These are phyloP conservation scores for Stipa capillata DNA, from an alignment of 176 grass and related monocot species.

Conservation along the genomic window DNA sequence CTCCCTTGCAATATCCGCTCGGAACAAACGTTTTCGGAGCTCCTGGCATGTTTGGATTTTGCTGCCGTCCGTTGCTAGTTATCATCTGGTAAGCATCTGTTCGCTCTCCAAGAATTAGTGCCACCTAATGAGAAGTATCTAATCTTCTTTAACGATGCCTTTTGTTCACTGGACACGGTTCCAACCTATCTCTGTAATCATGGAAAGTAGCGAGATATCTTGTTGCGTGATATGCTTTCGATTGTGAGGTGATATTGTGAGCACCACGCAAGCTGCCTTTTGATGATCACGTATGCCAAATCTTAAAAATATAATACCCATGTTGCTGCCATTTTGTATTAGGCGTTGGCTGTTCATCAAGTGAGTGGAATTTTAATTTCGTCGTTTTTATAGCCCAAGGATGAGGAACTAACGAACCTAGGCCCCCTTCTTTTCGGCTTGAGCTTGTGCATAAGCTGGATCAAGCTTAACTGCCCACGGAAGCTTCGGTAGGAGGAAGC, in stretches of 20 bases:
- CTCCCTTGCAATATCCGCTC: neutral
- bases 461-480: too few relatives aligned
- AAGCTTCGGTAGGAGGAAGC: too few relatives aligned
- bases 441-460: too few relatives aligned
- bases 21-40: neutral
- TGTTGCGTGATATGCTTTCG: neutral
- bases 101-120: neutral
- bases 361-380: too few relatives aligned
- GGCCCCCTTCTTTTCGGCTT: too few relatives aligned
- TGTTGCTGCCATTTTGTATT: neutral
- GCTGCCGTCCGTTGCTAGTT: neutral
- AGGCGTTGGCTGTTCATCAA: too few relatives aligned
- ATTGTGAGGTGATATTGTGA: neutral
- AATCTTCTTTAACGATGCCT: neutral
- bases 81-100: neutral
- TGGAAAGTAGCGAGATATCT: neutral
- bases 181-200: neutral
- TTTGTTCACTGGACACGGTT: neutral
- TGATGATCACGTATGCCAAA: neutral
- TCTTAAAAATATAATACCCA: neutral
- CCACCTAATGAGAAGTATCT: neutral
- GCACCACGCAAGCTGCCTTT: neutral
- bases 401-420: too few relatives aligned
- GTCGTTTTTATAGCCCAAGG: too few relatives aligned
- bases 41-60: neutral